These are phyloP conservation scores for Melaleuca alternifolia DNA, from an alignment of 345 rosid species.

Conservation along the genomic window DNA sequence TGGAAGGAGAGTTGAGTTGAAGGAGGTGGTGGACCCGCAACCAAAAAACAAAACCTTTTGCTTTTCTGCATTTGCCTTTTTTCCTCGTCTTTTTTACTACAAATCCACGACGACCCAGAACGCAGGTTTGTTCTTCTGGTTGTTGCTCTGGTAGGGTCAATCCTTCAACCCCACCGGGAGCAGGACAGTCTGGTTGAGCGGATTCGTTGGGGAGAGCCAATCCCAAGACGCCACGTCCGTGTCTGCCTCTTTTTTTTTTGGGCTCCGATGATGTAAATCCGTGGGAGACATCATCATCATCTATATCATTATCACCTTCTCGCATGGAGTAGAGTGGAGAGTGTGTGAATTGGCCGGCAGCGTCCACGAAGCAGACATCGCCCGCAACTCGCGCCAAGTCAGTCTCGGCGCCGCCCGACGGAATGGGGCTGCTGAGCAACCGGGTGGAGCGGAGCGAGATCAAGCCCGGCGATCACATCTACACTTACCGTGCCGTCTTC, in stretches of 20 bases:
- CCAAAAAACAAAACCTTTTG: too few relatives aligned
- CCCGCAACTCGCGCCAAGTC: not conserved
- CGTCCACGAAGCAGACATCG: too few relatives aligned
- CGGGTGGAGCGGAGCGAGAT: conserved; percentile 65
- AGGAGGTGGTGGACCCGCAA: too few relatives aligned
- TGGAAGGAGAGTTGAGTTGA: too few relatives aligned
- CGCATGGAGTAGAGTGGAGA: not conserved
- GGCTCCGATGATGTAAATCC: not conserved
- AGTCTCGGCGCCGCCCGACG: not conserved
- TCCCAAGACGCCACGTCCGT: not conserved
- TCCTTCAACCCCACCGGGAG: not conserved
- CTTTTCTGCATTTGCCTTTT: too few relatives aligned
- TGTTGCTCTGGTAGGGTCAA: not conserved
- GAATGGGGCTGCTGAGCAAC: conserved; percentile 84
- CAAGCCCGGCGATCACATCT: conserved; percentile 87
- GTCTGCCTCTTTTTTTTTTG: not conserved
- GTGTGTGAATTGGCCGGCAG: not conserved
- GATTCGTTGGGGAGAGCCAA: not conserved
- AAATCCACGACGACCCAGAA: too few relatives aligned
- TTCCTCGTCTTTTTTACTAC: too few relatives aligned
- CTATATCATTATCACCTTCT: rapidly evolving
- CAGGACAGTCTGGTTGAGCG: not conserved
- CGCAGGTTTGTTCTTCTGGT: too few relatives aligned
- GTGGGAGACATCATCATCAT: not conserved
- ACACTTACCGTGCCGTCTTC: conserved; percentile 92